These are phyloP conservation scores for Penicillium crystallinum DNA, from an alignment of 495 filamentous ascomycete species.

Conservation along the genomic window DNA sequence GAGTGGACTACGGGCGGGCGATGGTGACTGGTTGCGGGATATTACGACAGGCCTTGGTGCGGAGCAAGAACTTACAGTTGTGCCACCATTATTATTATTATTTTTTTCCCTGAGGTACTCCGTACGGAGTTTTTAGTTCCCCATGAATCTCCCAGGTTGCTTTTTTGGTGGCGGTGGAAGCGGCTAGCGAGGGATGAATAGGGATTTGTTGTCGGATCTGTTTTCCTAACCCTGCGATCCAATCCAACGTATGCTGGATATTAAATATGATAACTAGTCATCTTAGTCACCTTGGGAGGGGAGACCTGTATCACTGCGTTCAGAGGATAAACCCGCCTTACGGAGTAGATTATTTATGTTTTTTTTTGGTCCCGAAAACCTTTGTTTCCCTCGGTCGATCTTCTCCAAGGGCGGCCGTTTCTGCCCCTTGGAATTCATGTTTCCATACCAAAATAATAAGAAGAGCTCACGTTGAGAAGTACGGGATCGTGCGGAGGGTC, in stretches of 20 bases:
- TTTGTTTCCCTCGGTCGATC: constrained; percentile 1
- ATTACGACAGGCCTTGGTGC: constrained; percentile 7
- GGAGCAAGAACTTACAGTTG: constrained; percentile 2
- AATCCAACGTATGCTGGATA: background rate
- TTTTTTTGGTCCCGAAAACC: background rate
- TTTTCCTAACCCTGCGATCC: background rate
- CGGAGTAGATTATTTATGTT: no score
- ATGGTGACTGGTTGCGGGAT: constrained; percentile 5
- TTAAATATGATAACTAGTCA: background rate
- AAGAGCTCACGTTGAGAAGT: background rate
- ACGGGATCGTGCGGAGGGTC: background rate
- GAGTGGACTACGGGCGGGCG: background rate
- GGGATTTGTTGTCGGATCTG: background rate
- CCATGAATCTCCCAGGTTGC: background rate
- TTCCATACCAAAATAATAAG: background rate
- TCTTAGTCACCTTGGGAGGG: background rate
- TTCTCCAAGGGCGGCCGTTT: background rate
- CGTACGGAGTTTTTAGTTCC: no score
- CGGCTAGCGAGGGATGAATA: background rate
- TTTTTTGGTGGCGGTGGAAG: constrained; percentile 1
- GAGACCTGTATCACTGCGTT: background rate
- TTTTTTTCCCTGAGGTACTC: background rate
- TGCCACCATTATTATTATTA: background rate
- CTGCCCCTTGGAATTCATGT: background rate
- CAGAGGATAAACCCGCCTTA: background rate